Evolutionary conservation across 768 basidiomycete genomes (phyloP), one percentile per base, ranked within the genome.

Genomic region (Pluteus cervinus): DNA sequence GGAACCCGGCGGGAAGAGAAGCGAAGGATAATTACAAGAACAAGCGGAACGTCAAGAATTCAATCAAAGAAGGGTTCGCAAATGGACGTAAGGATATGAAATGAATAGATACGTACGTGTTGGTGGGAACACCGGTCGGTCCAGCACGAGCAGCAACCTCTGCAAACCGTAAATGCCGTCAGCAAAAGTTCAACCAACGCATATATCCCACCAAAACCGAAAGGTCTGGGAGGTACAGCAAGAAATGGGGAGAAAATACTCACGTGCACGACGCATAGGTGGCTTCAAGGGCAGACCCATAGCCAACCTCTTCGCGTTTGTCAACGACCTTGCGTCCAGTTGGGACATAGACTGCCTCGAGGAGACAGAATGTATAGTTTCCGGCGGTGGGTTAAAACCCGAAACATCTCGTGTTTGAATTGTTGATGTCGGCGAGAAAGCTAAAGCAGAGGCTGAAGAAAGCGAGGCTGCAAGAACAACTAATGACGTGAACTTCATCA

Each of bases 221-320:
- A 28, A 9, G 26, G 14, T 28, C 26, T 14, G 14, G 26, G 9
- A 9, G 9, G 9, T 28, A 28, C 26, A 28, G 9, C 9, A 9
- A 28, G 9, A 28, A 28, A 42, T 5, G 36, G 32, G 24, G 37
- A 18, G 26, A 28, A 28, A 9, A 14, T 28, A 28, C 26, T 28
- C 26, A 9, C 14, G 9, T 9, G 36, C 9, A 22, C 30, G 22
- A 7, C 38, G 38, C 6, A 21, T 16, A 7, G 38, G 38, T 22
- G 20, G 30, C 30, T 23, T 39, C 22, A 32, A 32, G 8, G 30
- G 38, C 22, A 32, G 33, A 16, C 29, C 29, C 30, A 3, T 39
- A 15, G 38, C 29, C 17, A 39, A 32, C 11, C 38, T 29, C 8
- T 22, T 14, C 9, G 29, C 38, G 22, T 39, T 39, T 22, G 38